Base-by-base conservation (phyloP, 2,329 filamentous ascomycete genomes). In the Myriosclerotinia scirpicola region DNA sequence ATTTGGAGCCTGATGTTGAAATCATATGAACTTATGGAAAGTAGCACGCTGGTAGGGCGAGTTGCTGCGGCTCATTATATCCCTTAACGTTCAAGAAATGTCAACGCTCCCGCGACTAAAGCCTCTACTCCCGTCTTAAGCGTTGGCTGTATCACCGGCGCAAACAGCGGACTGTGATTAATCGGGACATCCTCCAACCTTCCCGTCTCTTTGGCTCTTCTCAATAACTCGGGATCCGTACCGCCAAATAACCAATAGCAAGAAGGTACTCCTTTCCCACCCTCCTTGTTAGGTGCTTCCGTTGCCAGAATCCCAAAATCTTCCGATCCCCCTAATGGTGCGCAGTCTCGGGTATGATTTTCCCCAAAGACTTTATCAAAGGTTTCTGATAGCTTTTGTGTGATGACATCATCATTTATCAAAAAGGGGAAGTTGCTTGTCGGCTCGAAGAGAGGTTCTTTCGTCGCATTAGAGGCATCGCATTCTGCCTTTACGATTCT, bases 111-210 rank as follows among this genome's bases (percentile, higher is more conserved):
- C 40, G 83, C 74, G 61, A 80, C 80, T 72, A 85, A 76, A 1
- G 82, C 83, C 76, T 85, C 81, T 3, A 82, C 76, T 0, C 82
- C 86, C 5, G 77, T 78, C 67, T 69, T 80, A 77, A 89, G 74
- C 0, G 86, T 89, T 9, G 85, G 85, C 73, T 84, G 81, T 34
- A 88, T 80, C 0, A 81, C 82, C 6, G 86, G 86, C 42, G 83
- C 82, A 76, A 89, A 89, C 64, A 81, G 79, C 0, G 84, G 81
- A 67, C 81, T 84, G 73, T 89, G 87, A 70, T 89, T 89, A 0
- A 82, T 81, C 0, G 87, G 83, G 15, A 74, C 26, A 42, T 44
- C 42, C 48, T 67, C 65, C 54, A 69, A 36, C 20, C 54, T 67
- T 5, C 67, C 71, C 6, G 42, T 56, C 40, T 69, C 61, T 52